Evolutionary conservation across 257 asterid species (phyloP), one percentile per base, ranked within the genome.

Genomic region (Anisodus tanguticus): DNA sequence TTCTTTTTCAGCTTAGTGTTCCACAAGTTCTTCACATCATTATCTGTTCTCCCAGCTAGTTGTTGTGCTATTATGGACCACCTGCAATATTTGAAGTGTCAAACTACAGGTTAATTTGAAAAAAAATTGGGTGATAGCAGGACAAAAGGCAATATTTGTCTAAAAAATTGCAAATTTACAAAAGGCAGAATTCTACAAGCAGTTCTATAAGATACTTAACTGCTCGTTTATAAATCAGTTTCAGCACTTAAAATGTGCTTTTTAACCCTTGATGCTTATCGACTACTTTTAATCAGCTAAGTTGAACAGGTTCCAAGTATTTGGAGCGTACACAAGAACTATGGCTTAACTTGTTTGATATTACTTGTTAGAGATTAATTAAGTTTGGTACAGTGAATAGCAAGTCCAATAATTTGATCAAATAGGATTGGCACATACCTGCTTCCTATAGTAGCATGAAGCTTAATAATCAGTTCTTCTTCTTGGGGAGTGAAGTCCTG

Each of bases 51-150:
- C 41, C 95, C 99, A 0, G 94, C 95, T 9, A 95, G 85, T 81
- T 93, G 99, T 53, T 91, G 98, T 8, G 98, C 98, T 79, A 95
- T 95, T 82, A 95, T 91, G 2, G 91, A 83, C 99, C 99, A 95
- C 90, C 98, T 95, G 88, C 53, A 68, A 10, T 37, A 76, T 26
- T 37, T 13, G 51, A 0, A 71, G 31, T 0, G 9, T 71, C 39
- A 71, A 45, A 71, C 57, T 45, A 17, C n/a, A 45, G 6, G n/a
- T 55, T 47, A 15, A 5, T 17, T 57, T 57, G 19, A 15, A 57
- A 2, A 13, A 15, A 1, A 13, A 57, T 5, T 60, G 6, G 54
- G 47, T 26, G 43, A 53, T 49, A 4, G 57, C 35, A 15, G 8
- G 16, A n/a, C 16, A 3, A 72, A 19, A 10, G 41, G 39, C 6